phyloP scores from a whole-genome alignment of 805 yeast genomes.

The Teunomyces kruisii region DNA sequence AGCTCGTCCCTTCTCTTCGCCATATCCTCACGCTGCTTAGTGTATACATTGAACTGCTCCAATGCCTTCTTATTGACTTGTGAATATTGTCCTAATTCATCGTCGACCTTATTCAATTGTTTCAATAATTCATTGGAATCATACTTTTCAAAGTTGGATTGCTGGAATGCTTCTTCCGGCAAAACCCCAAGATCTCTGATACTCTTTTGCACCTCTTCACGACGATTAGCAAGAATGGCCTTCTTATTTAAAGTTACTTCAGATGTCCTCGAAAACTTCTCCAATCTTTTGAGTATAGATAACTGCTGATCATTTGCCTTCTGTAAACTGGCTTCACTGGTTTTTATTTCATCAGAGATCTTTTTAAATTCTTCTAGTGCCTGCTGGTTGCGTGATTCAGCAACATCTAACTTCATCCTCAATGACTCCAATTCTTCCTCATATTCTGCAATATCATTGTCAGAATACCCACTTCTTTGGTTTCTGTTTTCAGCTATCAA shows the following conservation, averaged over 20 bases:
- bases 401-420: conserved; percentile 22
- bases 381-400: conserved; percentile 26
- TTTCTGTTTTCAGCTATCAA: conserved; percentile 7
- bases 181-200: conserved; percentile 84
- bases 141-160: conserved; percentile 36
- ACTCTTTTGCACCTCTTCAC: conserved; percentile 69
- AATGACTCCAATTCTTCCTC: conserved; percentile 26
- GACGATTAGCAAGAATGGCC: conserved; percentile 55
- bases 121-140: conserved; percentile 54
- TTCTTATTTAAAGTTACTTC: conserved; percentile 67
- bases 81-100: conserved; percentile 58
- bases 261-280: conserved; percentile 57
- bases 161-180: conserved; percentile 77
- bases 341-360: conserved; percentile 28
- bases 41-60: conserved; percentile 75
- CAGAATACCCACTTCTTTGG: conserved; percentile 10
- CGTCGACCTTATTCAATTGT: conserved; percentile 54
- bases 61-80: conserved; percentile 89
- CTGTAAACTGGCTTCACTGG: conserved; percentile 40
- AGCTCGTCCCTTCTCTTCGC: conserved; percentile 66
- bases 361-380: conserved; percentile 27
- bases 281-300: conserved; percentile 52
- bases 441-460: conserved; percentile 12
- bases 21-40: conserved; percentile 69
- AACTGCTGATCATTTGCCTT: conserved; percentile 60